A percentile compares a stretch with the other conserved stretches of the same genome.
phyloP scores from a whole-genome alignment of 768 basidiomycete genomes.

The Psilocybe sp. region DNA sequence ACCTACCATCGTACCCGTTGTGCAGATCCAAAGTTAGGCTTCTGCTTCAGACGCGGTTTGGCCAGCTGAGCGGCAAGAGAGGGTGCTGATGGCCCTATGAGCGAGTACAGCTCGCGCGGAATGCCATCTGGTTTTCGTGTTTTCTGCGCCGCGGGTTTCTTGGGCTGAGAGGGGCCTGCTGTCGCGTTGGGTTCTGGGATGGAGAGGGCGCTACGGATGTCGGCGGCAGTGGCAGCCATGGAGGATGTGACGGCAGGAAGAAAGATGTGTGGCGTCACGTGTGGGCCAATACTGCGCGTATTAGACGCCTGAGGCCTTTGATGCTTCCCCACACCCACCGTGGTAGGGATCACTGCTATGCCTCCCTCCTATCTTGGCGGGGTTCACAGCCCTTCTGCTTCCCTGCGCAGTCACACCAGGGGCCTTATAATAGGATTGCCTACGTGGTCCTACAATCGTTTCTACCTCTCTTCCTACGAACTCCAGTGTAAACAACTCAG shows the following conservation, averaged over 20 bases:
- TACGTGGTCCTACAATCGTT: no score
- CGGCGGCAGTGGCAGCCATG: constrained; percentile 74
- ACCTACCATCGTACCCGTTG: constrained; percentile 70
- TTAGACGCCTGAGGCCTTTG: no score
- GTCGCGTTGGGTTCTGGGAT: constrained; percentile 45
- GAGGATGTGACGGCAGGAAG: constrained; percentile 8
- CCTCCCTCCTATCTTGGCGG: no score
- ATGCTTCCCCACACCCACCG: no score
- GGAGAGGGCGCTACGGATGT: constrained; percentile 82
- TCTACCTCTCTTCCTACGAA: no score
- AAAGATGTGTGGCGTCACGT: constrained; percentile 20
- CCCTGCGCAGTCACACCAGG: no score
- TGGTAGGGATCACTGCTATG: no score
- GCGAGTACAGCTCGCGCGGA: constrained; percentile 86
- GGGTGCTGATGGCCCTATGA: constrained; percentile 93
- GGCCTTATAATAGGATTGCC: no score
- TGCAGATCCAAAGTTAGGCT: constrained; percentile 62
- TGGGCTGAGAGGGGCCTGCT: constrained; percentile 43
- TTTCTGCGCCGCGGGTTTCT: constrained; percentile 38
- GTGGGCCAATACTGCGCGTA: constrained; percentile 4
- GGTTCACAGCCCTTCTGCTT: no score
- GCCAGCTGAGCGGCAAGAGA: constrained; percentile 76
- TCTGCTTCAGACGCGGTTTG: constrained; percentile 84
- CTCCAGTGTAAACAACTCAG: no score
- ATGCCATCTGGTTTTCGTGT: constrained; percentile 84